phyloP scores from a whole-genome alignment of 106 monocot genomes.

The Dendrobium chrysotoxum region DNA sequence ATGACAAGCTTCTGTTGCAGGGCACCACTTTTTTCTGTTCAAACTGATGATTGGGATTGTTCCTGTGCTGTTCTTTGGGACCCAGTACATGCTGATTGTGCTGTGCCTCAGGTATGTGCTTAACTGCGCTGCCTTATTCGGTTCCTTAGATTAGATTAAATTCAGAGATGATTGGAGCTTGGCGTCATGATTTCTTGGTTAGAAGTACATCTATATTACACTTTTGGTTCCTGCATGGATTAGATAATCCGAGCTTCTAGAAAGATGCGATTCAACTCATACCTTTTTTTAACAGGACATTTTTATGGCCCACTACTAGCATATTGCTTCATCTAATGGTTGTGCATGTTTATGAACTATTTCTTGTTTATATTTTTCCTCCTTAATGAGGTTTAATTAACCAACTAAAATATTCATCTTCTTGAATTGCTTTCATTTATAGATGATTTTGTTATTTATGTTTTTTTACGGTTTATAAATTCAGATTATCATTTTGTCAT shows the following conservation, averaged over 20 bases:
- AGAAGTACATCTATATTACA: not conserved
- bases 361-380: not conserved
- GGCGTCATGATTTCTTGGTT: not conserved
- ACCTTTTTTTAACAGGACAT: not conserved
- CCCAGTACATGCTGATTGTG: conserved; percentile 88
- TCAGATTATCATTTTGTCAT: not conserved
- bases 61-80: conserved; percentile 85
- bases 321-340: not conserved
- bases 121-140: not conserved
- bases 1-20: conserved; percentile 26
- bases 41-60: conserved; percentile 96
- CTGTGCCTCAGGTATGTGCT: conserved; percentile 77
- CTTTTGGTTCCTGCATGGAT: not conserved
- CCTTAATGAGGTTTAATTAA: not conserved
- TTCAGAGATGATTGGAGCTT: not conserved
- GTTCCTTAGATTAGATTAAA: not conserved
- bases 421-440: not conserved
- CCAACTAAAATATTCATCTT: not conserved
- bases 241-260: not conserved
- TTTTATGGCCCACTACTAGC: not conserved
- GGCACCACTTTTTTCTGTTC: conserved; percentile 64
- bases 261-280: not conserved
- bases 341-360: not conserved
- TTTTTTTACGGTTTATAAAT: not conserved
- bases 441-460: not conserved